Conservation (phyloP, 176 grass and related monocot genomes). For the Oryza nivara region DNA sequence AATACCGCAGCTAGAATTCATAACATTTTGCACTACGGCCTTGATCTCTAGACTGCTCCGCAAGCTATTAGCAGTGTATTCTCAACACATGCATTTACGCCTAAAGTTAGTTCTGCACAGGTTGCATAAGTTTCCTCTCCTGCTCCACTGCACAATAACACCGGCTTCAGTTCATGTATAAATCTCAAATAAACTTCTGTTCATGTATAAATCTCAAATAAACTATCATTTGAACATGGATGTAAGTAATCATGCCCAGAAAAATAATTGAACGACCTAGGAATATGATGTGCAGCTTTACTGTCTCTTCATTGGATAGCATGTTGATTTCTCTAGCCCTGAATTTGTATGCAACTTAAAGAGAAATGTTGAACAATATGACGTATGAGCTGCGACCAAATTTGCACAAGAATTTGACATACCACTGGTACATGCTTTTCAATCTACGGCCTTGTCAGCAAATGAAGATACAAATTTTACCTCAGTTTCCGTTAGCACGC, state of each 20-base stretch:
- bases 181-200: background rate
- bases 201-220: background rate
- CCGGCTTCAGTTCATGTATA: constrained; percentile 3
- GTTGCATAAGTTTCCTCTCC: constrained; percentile 30
- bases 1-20: background rate
- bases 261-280: background rate
- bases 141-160: constrained; percentile 44
- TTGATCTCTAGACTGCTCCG: background rate
- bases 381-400: background rate
- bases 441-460: background rate
- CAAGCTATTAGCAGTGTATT: constrained; percentile 17
- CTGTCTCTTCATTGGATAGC: constrained; percentile 11
- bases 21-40: background rate
- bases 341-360: background rate
- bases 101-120: constrained; percentile 39
- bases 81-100: background rate
- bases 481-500: no score
- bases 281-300: background rate
- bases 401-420: background rate
- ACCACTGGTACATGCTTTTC: no score
- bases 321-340: background rate
- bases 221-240: background rate
- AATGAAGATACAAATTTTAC: no score
- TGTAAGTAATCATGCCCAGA: background rate
- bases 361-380: background rate